phyloP scores from a whole-genome alignment of 768 basidiomycete species.

The Lentinula sp. region DNA sequence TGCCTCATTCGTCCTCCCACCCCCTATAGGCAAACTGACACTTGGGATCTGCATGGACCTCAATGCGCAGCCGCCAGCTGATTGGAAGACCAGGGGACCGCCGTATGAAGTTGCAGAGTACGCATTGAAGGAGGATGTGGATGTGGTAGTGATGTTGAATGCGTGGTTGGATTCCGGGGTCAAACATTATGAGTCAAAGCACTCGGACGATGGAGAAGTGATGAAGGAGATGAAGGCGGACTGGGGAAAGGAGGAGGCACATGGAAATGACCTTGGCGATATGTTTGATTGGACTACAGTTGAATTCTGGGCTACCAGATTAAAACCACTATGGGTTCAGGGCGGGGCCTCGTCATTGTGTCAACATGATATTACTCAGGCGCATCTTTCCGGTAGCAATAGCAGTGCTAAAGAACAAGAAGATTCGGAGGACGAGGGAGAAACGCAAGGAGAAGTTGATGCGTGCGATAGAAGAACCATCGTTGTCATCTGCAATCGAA shows the following conservation, averaged over 20 bases:
- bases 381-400: no score
- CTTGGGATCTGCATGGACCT: conserved; percentile 91
- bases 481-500: conserved; percentile 76
- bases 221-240: conserved; percentile 13
- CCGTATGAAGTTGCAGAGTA: conserved; percentile 80
- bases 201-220: conserved; percentile 19
- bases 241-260: no score
- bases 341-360: background rate
- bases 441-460: no score
- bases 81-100: conserved; percentile 47
- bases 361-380: no score
- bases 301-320: conserved; percentile 69
- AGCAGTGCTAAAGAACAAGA: background rate
- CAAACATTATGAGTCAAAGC: no score
- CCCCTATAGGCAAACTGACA: conserved; percentile 49
- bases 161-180: conserved; percentile 60
- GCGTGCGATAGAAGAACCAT: conserved; percentile 27
- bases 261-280: background rate
- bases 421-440: background rate
- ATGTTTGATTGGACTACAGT: conserved; percentile 44
- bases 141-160: conserved; percentile 66
- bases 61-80: conserved; percentile 33
- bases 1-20: conserved; percentile 50
- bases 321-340: conserved; percentile 54
- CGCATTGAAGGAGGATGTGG: conserved; percentile 43